These are phyloP conservation scores for Pseudoscleropodium purum DNA, from an alignment of 225 moss, liverwort and hornwort genomes.

Conservation along the genomic window DNA sequence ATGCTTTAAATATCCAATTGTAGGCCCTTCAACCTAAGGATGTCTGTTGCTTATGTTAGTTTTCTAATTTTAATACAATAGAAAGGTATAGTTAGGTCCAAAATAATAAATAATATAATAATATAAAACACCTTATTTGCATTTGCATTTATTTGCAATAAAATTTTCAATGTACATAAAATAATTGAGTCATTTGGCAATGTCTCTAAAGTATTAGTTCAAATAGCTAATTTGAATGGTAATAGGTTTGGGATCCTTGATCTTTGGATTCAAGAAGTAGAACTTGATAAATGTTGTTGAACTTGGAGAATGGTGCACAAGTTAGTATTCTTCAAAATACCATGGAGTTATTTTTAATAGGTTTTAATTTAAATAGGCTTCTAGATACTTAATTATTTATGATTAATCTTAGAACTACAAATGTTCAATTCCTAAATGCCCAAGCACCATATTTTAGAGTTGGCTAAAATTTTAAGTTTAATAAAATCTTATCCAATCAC, in stretches of 20 bases:
- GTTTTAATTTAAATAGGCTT: neutral
- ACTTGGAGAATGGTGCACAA: neutral
- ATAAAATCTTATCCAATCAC: neutral
- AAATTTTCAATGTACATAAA: neutral
- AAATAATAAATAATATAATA: neutral
- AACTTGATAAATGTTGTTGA: neutral
- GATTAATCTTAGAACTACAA: neutral
- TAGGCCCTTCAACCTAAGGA: neutral
- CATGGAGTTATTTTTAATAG: neutral
- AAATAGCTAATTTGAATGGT: neutral
- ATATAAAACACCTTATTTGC: neutral
- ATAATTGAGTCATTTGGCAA: neutral
- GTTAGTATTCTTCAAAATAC: neutral
- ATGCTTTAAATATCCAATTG: neutral
- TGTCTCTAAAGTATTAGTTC: neutral
- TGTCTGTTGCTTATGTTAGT: neutral
- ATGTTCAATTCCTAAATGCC: neutral
- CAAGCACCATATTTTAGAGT: neutral
- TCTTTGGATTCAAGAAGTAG: neutral
- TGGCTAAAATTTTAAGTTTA: neutral
- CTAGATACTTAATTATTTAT: rapidly evolving
- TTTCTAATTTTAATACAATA: neutral
- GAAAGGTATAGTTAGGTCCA: neutral
- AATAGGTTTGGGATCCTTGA: neutral
- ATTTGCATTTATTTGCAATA: neutral